Evolutionary conservation across 2,329 filamentous ascomycete species (phyloP).

Genomic region (Botrytis squamosa): DNA sequence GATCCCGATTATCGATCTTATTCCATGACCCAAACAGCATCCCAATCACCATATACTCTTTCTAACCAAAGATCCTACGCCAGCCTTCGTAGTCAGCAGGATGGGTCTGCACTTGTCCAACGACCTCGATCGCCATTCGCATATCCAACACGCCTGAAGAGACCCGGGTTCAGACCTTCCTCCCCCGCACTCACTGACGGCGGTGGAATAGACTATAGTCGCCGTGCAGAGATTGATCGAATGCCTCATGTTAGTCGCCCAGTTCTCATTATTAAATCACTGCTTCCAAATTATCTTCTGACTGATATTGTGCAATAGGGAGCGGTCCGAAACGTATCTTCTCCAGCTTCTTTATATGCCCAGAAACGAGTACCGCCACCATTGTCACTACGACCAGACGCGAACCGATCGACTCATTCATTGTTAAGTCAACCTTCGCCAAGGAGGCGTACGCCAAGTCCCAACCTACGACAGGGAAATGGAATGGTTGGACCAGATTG

Average conservation of each 20-base stretch:
- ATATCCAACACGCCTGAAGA: slow-evolving; percentile 56
- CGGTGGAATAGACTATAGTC: slow-evolving; percentile 38
- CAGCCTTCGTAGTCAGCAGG: slow-evolving; percentile 50
- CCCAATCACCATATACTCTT: slow-evolving; percentile 39
- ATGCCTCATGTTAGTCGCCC: slow-evolving; percentile 33
- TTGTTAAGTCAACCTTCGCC: slow-evolving; percentile 34
- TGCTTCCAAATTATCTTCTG: not conserved
- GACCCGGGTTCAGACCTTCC: slow-evolving; percentile 46
- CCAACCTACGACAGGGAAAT: slow-evolving; percentile 27
- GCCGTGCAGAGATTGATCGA: slow-evolving; percentile 39
- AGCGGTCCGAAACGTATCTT: slow-evolving; percentile 32
- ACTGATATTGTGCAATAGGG: slow-evolving; percentile 26
- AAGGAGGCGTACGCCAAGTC: slow-evolving; percentile 33
- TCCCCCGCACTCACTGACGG: slow-evolving; percentile 39
- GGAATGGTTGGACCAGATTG: slow-evolving; percentile 28
- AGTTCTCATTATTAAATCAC: too few species aligned
- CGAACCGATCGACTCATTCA: slow-evolving; percentile 36
- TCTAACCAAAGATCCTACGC: slow-evolving; percentile 49
- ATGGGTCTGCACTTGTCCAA: slow-evolving; percentile 43
- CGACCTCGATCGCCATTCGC: slow-evolving; percentile 59
- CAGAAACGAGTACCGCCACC: slow-evolving; percentile 34
- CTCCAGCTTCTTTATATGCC: slow-evolving; percentile 37
- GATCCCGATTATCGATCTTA: slow-evolving; percentile 50
- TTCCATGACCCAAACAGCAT: slow-evolving; percentile 52
- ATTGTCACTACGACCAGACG: slow-evolving; percentile 32